Evolutionary conservation across 768 basidiomycete species (phyloP).

Genomic region (Suillus cothurnatus): DNA sequence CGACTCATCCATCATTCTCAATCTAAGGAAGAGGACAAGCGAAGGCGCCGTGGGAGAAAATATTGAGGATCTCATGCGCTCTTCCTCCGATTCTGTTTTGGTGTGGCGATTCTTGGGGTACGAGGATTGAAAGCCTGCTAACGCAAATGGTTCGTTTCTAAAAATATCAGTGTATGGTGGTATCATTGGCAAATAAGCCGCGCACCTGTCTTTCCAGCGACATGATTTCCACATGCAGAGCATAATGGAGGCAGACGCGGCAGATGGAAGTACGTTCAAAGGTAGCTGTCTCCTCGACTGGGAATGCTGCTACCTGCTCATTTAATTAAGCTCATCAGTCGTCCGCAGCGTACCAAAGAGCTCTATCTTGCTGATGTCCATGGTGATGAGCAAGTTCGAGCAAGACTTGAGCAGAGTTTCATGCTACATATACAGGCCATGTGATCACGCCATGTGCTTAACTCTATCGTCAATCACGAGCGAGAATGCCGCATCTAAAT

Average conservation of each 20-base stretch:
- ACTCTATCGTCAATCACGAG: neutral
- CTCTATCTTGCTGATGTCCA: slow-evolving; percentile 58
- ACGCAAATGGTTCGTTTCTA: slow-evolving; percentile 25
- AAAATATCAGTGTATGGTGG: no score
- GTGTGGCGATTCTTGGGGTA: slow-evolving; percentile 57
- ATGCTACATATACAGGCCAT: no score
- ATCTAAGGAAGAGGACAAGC: neutral
- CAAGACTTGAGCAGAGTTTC: neutral
- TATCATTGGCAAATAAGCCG: no score
- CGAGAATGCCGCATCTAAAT: neutral
- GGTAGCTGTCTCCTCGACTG: slow-evolving; percentile 64
- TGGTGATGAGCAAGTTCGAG: slow-evolving; percentile 10
- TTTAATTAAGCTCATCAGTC: no score
- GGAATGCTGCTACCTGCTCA: slow-evolving; percentile 64
- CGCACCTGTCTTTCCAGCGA: no score
- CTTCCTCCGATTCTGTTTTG: slow-evolving; percentile 64
- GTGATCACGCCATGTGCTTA: neutral
- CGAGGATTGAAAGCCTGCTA: no score
- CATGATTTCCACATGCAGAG: no score
- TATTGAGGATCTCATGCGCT: slow-evolving; percentile 76
- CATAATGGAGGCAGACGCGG: no score
- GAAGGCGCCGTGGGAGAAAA: slow-evolving; percentile 16
- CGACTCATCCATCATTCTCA: neutral
- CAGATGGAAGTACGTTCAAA: no score
- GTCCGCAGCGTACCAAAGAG: slow-evolving; percentile 64